These are phyloP conservation scores for Brettanomyces nanus DNA, from an alignment of 805 yeast genomes.

Conservation along the genomic window DNA sequence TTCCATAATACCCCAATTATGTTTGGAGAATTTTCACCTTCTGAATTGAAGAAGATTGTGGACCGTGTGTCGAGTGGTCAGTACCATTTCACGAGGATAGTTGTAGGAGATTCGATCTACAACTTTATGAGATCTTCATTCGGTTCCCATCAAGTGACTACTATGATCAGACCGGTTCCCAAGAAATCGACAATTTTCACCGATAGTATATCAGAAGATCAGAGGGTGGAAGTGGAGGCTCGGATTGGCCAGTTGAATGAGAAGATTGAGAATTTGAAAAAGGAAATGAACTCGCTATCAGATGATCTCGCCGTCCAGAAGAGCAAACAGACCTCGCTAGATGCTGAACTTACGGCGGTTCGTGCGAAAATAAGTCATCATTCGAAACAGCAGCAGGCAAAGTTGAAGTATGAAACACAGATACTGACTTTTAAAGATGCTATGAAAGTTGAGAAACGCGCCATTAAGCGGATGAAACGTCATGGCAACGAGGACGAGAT, in stretches of 20 bases:
- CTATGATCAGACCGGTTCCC: slow-evolving; percentile 28
- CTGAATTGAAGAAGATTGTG: slow-evolving; percentile 29
- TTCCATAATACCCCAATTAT: slow-evolving; percentile 59
- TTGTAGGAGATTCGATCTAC: slow-evolving; percentile 49
- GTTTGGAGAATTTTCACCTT: slow-evolving; percentile 32
- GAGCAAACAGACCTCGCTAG: neutral
- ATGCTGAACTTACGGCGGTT: slow-evolving; percentile 6
- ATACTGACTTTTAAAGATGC: slow-evolving; percentile 12
- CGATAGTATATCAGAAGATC: slow-evolving; percentile 25
- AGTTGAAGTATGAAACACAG: slow-evolving; percentile 11
- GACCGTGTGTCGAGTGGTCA: neutral
- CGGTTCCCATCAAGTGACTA: slow-evolving; percentile 49
- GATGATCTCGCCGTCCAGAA: slow-evolving; percentile 1
- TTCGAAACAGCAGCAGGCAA: slow-evolving; percentile 8
- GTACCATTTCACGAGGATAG: slow-evolving; percentile 7
- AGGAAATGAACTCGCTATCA: slow-evolving; percentile 3
- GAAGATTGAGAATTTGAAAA: slow-evolving; percentile 6
- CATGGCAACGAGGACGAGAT: slow-evolving; percentile 11
- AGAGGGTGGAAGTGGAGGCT: slow-evolving; percentile 11
- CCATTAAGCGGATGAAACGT: slow-evolving; percentile 10
- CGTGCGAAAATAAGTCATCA: slow-evolving; percentile 8
- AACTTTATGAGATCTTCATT: slow-evolving; percentile 50
- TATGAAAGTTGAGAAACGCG: slow-evolving; percentile 10
- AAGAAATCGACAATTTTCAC: slow-evolving; percentile 24
- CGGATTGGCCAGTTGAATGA: slow-evolving; percentile 10